Evolutionary conservation across 768 basidiomycete genomes (phyloP).

Genomic region (Candolleomyces efflorescens): DNA sequence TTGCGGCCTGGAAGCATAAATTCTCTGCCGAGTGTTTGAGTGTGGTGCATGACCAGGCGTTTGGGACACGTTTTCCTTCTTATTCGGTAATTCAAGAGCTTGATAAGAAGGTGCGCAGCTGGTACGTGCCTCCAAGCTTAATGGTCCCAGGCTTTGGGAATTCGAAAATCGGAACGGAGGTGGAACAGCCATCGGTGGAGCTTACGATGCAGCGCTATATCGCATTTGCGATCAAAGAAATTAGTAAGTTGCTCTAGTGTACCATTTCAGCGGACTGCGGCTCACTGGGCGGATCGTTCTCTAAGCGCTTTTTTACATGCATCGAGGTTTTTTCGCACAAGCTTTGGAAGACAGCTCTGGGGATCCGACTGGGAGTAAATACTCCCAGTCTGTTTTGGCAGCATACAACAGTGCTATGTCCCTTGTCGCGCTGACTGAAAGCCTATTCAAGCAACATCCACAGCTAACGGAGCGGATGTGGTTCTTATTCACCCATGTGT

Average conservation of each 20-base stretch:
- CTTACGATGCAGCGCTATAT: slow-evolving; percentile 66
- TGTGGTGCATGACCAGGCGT: slow-evolving; percentile 63
- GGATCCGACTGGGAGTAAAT: slow-evolving; percentile 69
- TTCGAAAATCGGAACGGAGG: slow-evolving; percentile 34
- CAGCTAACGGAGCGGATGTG: slow-evolving; percentile 66
- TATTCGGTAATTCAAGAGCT: slow-evolving; percentile 62
- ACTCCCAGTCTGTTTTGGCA: slow-evolving; percentile 61
- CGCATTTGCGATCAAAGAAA: slow-evolving; percentile 65
- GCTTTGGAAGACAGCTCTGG: slow-evolving; percentile 58
- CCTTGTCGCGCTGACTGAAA: slow-evolving; percentile 62
- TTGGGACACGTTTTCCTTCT: slow-evolving; percentile 55
- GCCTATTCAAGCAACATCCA: slow-evolving; percentile 62
- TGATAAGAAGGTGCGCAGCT: slow-evolving; percentile 60
- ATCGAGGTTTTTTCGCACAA: slow-evolving; percentile 70
- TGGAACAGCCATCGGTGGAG: slow-evolving; percentile 47
- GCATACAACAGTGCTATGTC: slow-evolving; percentile 68
- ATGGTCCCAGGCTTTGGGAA: slow-evolving; percentile 62
- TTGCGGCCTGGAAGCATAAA: slow-evolving; percentile 66
- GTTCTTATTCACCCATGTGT: slow-evolving; percentile 71
- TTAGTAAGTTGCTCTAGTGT: slow-evolving; percentile 38
- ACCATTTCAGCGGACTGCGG: neutral
- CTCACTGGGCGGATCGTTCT: neutral
- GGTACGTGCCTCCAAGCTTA: slow-evolving; percentile 61
- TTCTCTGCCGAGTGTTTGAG: slow-evolving; percentile 60
- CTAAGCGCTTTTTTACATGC: slow-evolving; percentile 66